Conservation (phyloP, 495 filamentous ascomycete genomes). For the Trichoderma asperelloides region DNA sequence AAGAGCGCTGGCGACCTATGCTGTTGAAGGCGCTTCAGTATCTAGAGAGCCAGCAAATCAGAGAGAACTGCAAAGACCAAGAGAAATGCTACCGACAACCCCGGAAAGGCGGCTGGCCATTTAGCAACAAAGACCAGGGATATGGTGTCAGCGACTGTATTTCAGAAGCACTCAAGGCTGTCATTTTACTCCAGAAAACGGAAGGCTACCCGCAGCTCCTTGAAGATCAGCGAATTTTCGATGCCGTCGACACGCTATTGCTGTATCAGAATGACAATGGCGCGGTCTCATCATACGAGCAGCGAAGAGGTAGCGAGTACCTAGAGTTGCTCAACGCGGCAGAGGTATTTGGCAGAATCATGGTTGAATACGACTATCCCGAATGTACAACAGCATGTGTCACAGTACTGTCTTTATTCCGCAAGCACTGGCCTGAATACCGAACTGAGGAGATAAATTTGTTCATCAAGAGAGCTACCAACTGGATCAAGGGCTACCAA, state of each 20-base stretch:
- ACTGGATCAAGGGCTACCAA: slow-evolving; percentile 74
- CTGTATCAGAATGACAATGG: slow-evolving; percentile 87
- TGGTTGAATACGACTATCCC: slow-evolving; percentile 96
- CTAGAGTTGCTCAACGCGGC: slow-evolving; percentile 87
- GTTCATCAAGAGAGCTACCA: slow-evolving; percentile 61
- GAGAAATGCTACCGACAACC: slow-evolving; percentile 81
- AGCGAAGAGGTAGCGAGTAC: slow-evolving; percentile 62
- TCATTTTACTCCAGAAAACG: slow-evolving; percentile 74
- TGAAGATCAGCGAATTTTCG: slow-evolving; percentile 64
- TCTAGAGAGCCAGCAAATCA: slow-evolving; percentile 84
- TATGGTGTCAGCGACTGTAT: slow-evolving; percentile 95
- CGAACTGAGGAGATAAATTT: slow-evolving; percentile 61
- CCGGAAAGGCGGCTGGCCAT: slow-evolving; percentile 90
- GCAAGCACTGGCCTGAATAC: slow-evolving; percentile 72
- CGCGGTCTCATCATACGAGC: slow-evolving; percentile 86
- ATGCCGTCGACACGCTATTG: slow-evolving; percentile 82
- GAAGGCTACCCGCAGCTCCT: slow-evolving; percentile 68
- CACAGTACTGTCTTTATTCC: slow-evolving; percentile 78
- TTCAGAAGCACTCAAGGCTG: slow-evolving; percentile 79
- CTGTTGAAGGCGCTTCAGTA: slow-evolving; percentile 75
- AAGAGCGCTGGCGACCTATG: slow-evolving; percentile 75
- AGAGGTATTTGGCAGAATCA: slow-evolving; percentile 93
- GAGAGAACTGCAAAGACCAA: slow-evolving; percentile 71
- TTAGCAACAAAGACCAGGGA: slow-evolving; percentile 83
- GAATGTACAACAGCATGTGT: slow-evolving; percentile 95